A percentile compares a stretch with the other conserved stretches of the same genome.
These are phyloP conservation scores for Colletotrichum sp. DNA, from an alignment of 2,329 filamentous ascomycete species.

Conservation along the genomic window DNA sequence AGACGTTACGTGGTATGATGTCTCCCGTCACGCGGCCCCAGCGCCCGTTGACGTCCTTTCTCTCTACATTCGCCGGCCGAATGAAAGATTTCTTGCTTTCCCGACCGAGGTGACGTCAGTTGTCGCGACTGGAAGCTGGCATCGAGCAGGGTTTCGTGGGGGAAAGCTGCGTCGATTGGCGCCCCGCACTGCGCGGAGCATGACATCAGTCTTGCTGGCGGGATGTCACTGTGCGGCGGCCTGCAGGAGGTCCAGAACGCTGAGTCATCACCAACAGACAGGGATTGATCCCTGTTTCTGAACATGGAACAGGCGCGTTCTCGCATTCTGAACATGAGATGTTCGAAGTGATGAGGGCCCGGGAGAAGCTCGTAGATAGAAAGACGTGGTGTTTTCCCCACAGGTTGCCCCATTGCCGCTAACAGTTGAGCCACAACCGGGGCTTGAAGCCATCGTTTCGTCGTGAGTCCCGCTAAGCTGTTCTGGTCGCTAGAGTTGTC, in stretches of 20 bases:
- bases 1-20: slow-evolving; percentile 10
- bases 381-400: neutral
- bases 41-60: slow-evolving; percentile 15
- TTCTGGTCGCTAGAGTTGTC: neutral
- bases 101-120: slow-evolving; percentile 9
- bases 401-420: neutral
- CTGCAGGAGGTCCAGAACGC: slow-evolving; percentile 11
- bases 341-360: neutral
- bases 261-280: neutral
- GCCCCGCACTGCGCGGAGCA: slow-evolving; percentile 8
- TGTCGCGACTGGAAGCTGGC: neutral
- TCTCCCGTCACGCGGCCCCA: slow-evolving; percentile 17
- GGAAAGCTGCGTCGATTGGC: neutral
- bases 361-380: neutral
- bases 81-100: slow-evolving; percentile 13
- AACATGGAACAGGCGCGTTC: neutral
- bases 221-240: slow-evolving; percentile 11
- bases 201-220: slow-evolving; percentile 13
- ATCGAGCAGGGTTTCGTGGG: slow-evolving; percentile 2
- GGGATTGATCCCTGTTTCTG: slow-evolving; percentile 4
- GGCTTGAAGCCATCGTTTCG: neutral
- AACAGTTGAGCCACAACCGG: neutral
- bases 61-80: neutral
- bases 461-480: neutral
- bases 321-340: neutral